Base-by-base conservation (phyloP, 164 flowering plant species). In the Kalanchoe fedtschenkoi region DNA sequence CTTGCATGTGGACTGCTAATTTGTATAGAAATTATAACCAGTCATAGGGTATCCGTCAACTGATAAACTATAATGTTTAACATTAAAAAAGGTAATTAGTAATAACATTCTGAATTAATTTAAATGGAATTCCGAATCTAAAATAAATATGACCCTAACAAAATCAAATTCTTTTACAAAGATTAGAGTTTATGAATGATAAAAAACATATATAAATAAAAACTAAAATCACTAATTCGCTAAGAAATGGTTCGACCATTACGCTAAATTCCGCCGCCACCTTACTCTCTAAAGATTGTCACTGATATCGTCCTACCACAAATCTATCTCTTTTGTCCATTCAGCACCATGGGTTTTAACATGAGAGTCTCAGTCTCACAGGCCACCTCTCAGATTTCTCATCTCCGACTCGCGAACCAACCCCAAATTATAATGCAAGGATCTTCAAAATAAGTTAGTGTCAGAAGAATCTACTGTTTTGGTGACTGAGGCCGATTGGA, bases 311-410 rank as follows among this genome's bases (percentile, higher is more conserved):
- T 51, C 56, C 56, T 30, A 2, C 56, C 7, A 3, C 39, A 37
- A 37, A 37, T 14, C 39, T 14, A 24, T 51, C 56, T 26, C 56
- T 2, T 32, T 9, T 2, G 26, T 24, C 30, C 30, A 30, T 24
- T 24, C 30, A 10, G 14, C 32, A 17, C 24, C 72, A 68, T 95
- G 99, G 99, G 78, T 81, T 54, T 95, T 76, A 81, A 84, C 93
- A 14, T 95, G 97, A 96, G 97, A 91, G 76, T 74, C 97, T 6
- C 89, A 81, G 58, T 76, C 89, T 41, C 87, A 88, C 73, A 65
- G 78, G 43, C 78, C 96, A 35, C 78, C 69, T 24, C 87, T 95
- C 63, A 75, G 79, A 7, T 60, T 95, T 34, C 76, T 80, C 68
- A 81, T 93, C 71, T 88, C 87, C 79, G 75, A 71, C 63, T 70